A percentile compares a stretch with the other conserved stretches of the same genome.
Evolutionary conservation across 495 filamentous ascomycete species (phyloP).

Genomic region (Aspergillus cristatus): DNA sequence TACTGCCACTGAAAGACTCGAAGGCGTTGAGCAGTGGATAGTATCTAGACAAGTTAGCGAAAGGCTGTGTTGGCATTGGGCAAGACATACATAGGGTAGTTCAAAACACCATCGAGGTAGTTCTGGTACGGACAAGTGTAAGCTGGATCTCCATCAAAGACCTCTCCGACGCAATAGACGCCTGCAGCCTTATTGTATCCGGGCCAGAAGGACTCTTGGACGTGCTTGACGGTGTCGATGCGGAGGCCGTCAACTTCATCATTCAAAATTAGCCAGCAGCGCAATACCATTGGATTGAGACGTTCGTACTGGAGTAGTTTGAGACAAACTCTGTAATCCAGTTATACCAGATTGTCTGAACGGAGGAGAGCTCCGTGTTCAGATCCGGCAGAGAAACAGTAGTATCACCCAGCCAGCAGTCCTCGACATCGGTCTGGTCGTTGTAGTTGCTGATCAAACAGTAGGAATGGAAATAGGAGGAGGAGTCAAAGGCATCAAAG

Average conservation of each 20-base stretch:
- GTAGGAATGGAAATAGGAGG: slow-evolving; percentile 55
- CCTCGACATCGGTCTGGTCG: slow-evolving; percentile 36
- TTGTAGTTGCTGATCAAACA: slow-evolving; percentile 58
- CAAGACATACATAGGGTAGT: slow-evolving; percentile 48
- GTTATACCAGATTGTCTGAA: slow-evolving; percentile 49
- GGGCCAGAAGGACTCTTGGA: slow-evolving; percentile 61
- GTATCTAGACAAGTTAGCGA: too few relatives aligned
- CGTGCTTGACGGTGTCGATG: slow-evolving; percentile 66
- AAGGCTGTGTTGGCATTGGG: too few relatives aligned
- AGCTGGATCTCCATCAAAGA: slow-evolving; percentile 49
- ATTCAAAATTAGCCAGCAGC: neutral
- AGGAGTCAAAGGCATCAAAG: slow-evolving; percentile 56
- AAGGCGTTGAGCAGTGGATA: slow-evolving; percentile 57
- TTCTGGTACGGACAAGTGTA: slow-evolving; percentile 60
- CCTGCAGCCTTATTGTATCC: slow-evolving; percentile 55
- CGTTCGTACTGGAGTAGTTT: slow-evolving; percentile 49
- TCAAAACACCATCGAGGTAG: slow-evolving; percentile 51
- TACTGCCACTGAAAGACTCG: slow-evolving; percentile 47
- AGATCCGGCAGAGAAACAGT: slow-evolving; percentile 59
- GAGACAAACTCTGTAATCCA: slow-evolving; percentile 59
- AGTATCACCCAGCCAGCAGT: slow-evolving; percentile 59
- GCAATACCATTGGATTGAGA: neutral
- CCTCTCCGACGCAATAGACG: slow-evolving; percentile 64
- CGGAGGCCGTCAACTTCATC: slow-evolving; percentile 74
- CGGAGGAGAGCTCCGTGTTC: slow-evolving; percentile 49